phyloP scores from a whole-genome alignment of 805 yeast species.

The Candida multigemmis region DNA sequence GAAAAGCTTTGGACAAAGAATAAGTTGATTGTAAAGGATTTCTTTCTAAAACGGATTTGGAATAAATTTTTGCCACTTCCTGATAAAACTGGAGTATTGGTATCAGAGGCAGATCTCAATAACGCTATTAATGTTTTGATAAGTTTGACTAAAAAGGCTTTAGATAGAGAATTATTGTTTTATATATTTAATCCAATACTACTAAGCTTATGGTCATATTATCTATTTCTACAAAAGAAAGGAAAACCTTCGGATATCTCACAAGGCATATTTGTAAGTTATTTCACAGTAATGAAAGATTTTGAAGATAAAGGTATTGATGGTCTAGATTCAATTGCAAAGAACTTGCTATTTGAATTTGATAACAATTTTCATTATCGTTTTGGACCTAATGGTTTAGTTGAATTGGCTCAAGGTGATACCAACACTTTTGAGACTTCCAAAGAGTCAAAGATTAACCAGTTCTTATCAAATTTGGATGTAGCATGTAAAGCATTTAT shows the following conservation, averaged over 20 bases:
- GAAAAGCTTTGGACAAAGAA: conserved; percentile 44
- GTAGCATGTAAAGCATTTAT: conserved; percentile 15
- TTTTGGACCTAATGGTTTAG: conserved; percentile 31
- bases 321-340: conserved; percentile 21
- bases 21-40: conserved; percentile 44
- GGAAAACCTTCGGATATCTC: conserved; percentile 25
- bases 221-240: conserved; percentile 20
- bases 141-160: conserved; percentile 41
- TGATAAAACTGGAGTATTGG: conserved; percentile 16
- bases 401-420: conserved; percentile 13
- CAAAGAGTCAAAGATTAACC: conserved; percentile 16
- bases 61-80: conserved; percentile 26
- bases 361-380: conserved; percentile 32
- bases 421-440: conserved; percentile 2
- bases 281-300: conserved; percentile 15
- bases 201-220: conserved; percentile 36
- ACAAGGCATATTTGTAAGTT: conserved; percentile 28
- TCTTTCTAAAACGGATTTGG: conserved; percentile 47
- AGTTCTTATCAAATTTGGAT: conserved; percentile 21
- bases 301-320: conserved; percentile 7
- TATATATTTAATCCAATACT: conserved; percentile 22
- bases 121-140: conserved; percentile 58
- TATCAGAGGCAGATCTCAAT: conserved; percentile 43
- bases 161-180: conserved; percentile 13
- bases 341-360: conserved; percentile 21